Evolutionary conservation across 2,329 filamentous ascomycete species (phyloP), one percentile per base, ranked within the genome.

Genomic region (Calonectria honghensis): DNA sequence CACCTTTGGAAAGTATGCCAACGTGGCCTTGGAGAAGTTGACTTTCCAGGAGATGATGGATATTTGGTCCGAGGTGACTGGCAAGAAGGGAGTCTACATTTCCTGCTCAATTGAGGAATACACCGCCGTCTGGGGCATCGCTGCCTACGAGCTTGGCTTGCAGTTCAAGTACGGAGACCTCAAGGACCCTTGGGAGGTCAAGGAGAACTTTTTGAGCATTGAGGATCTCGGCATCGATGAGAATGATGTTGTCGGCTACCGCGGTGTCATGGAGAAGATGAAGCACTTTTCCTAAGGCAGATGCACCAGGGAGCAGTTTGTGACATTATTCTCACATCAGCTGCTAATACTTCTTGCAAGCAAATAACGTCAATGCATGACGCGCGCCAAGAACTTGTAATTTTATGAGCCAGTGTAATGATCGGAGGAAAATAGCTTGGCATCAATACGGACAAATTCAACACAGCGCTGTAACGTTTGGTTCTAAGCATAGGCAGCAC

Each of bases 1-100:
- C 39, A 51, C 69, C 6, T 72, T 51, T 61, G 69, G 69, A 32
- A 72, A 59, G 27, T 72, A 72, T 7, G 31, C 69, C 50, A 72
- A 72, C 39, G 39, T 72, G 6, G 69, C 69, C 18, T n/a, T 72
- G 50, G 69, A 72, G 69, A 72, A 72, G 51, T 51, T 41, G 37
- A 72, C 61, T 2, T 57, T 67, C 50, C 48, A 59, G 37, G 50
- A 72, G 50, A 72, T 72, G 69, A 57, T 72, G 61, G 50, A 67
- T 10, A 57, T 59, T 27, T 72, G 69, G 69, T 51, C 61, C 37
- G 61, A 72, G 11, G 69, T 72, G 50, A 72, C 69, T 6, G 69
- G 69, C 50, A 72, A 72, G 51, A 72, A 59, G 69, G 61, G 69
- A 24, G 50, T 66, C 69, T 72, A 67, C 32, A 72, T 72, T 35